These are phyloP conservation scores for Lipomyces lipofer DNA, from an alignment of 805 yeast species.

Conservation along the genomic window DNA sequence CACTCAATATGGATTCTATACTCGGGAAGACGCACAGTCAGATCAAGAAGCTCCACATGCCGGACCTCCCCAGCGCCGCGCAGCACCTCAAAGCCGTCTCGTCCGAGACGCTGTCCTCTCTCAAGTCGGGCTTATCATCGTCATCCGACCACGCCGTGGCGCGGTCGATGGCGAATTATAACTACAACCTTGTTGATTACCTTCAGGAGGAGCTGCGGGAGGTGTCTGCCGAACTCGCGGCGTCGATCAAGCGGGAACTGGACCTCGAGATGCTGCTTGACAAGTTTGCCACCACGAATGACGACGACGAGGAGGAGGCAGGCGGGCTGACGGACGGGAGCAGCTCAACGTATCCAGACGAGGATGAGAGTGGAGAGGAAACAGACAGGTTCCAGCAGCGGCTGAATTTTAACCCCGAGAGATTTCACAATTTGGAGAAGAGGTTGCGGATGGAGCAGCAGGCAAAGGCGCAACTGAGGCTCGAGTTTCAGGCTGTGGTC, in stretches of 20 bases:
- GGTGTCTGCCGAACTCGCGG: conserved; percentile 30
- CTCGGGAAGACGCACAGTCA: conserved; percentile 20
- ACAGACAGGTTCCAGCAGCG: not conserved
- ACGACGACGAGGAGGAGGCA: conserved; percentile 4
- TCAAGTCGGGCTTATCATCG: conserved; percentile 13
- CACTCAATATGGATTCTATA: conserved; percentile 10
- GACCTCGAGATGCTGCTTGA: conserved; percentile 28
- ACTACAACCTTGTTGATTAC: conserved; percentile 17
- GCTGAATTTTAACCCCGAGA: not conserved
- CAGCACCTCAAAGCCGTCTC: conserved; percentile 20
- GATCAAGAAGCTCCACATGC: conserved; percentile 16
- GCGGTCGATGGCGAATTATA: conserved; percentile 9
- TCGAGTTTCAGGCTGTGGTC: conserved; percentile 19
- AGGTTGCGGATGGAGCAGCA: conserved; percentile 22
- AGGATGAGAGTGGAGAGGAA: conserved; percentile 14
- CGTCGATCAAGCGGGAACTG: conserved; percentile 30
- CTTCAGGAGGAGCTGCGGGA: conserved; percentile 24
- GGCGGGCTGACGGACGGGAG: conserved; percentile 15
- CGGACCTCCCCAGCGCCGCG: not conserved
- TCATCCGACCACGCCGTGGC: not conserved
- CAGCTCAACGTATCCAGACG: conserved; percentile 11
- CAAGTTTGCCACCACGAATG: conserved; percentile 24
- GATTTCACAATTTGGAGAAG: conserved; percentile 14
- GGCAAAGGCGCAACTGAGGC: conserved; percentile 24
- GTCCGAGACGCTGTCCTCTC: conserved; percentile 10